phyloP scores from a whole-genome alignment of 805 yeast species.

The Yarrowia sp. region DNA sequence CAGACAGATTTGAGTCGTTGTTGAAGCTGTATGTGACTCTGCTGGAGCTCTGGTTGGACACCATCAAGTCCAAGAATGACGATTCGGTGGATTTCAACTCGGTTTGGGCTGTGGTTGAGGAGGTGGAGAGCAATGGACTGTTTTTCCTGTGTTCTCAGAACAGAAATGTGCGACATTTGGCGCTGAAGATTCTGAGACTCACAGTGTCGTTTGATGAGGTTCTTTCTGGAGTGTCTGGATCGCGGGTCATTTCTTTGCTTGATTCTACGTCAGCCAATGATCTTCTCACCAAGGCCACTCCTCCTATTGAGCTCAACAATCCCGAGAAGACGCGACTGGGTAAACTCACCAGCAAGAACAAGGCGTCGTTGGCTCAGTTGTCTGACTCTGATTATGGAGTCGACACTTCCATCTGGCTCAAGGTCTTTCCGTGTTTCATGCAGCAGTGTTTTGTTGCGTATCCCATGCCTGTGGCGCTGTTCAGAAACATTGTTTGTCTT shows the following conservation, averaged over 20 bases:
- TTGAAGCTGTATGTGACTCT: slow-evolving; percentile 72
- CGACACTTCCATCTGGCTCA: slow-evolving; percentile 94
- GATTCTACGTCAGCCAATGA: slow-evolving; percentile 67
- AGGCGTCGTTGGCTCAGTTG: slow-evolving; percentile 64
- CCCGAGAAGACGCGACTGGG: slow-evolving; percentile 73
- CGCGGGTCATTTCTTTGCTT: slow-evolving; percentile 59
- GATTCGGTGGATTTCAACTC: slow-evolving; percentile 45
- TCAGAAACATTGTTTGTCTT: slow-evolving; percentile 86
- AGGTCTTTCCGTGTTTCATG: slow-evolving; percentile 74
- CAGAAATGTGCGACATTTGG: slow-evolving; percentile 65
- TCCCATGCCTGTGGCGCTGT: slow-evolving; percentile 90
- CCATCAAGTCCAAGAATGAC: slow-evolving; percentile 27
- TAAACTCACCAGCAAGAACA: slow-evolving; percentile 56
- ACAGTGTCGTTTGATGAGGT: slow-evolving; percentile 74
- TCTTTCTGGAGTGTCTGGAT: slow-evolving; percentile 27
- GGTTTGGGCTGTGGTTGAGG: slow-evolving; percentile 82
- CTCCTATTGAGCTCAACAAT: slow-evolving; percentile 49
- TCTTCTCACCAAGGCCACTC: slow-evolving; percentile 51
- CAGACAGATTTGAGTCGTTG: slow-evolving; percentile 56
- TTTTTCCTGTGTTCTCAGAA: slow-evolving; percentile 90
- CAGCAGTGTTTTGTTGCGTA: slow-evolving; percentile 70
- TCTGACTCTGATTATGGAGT: slow-evolving; percentile 94
- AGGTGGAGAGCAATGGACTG: slow-evolving; percentile 92
- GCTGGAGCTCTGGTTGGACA: slow-evolving; percentile 69
- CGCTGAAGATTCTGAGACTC: slow-evolving; percentile 67